Evolutionary conservation across 202 grass and related monocot genomes (phyloP), one percentile per base, ranked within the genome.

Genomic region (Musa balbisiana): DNA sequence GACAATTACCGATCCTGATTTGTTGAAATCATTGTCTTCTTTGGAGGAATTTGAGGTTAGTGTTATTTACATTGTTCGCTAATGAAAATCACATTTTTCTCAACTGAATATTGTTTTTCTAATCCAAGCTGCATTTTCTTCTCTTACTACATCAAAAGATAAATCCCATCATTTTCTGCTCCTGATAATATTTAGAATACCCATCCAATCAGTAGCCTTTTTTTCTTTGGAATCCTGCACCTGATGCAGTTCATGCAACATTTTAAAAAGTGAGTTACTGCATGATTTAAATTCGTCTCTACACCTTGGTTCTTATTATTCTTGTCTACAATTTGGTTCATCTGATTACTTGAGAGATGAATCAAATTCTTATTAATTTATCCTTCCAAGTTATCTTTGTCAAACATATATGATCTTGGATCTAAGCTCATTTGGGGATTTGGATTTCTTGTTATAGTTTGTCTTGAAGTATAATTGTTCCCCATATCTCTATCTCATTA

Each of bases 1-100:
- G 62, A 99, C 85, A 0, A 78, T 99, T 88, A 92, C 96, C 51
- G 87, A 99, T 87, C 83, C 87, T 73, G 84, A 90, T 85, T 88
- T 99, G 83, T 83, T 99, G 87, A 87, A 85, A 55, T 90, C 96
- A 27, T 82, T 99, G 74, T 90, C 91, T 77, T 99, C 96, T 63
- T 66, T 90, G 19, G 84, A 90, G 72, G 87, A 95, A 85, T 99
- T 95, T 88, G 89, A 95, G 91, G 96, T 95, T 85, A 27, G 72
- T 58, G 14, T 55, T 29, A 1, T 15, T 24, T 50, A 33, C 23
- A 43, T 25, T 69, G 21, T 12, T 43, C 19, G 19, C 11, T 67
- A 78, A 21, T 67, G 11, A 67, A 25, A 53, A 3, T n/a, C 12
- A 69, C 54, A 16, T 69, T 49, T 21, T 68, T 78, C 21, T 33